Conservation (phyloP, 305 asterid genomes). For the Nicotiana rustica region DNA sequence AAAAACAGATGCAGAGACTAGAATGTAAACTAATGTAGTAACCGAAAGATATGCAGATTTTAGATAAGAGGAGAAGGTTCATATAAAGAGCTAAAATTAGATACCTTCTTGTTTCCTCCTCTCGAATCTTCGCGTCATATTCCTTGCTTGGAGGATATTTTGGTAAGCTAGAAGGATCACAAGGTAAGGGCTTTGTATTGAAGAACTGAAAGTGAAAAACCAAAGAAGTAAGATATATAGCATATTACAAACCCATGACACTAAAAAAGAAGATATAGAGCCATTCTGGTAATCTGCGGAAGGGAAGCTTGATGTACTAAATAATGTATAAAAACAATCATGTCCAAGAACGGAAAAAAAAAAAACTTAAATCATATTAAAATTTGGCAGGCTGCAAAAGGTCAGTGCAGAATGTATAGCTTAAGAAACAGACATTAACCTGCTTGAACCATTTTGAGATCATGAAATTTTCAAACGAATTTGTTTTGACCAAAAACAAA, state of each 20-base stretch:
- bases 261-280: not conserved
- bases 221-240: not conserved
- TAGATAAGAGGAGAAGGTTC: not conserved
- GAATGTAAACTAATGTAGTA: not conserved
- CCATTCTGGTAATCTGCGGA: not conserved
- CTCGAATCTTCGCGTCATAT: slow-evolving; percentile 64
- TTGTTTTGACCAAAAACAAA: not conserved
- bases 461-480: not conserved
- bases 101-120: slow-evolving; percentile 74
- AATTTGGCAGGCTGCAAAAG: not conserved
- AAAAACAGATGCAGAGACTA: not conserved
- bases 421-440: not conserved
- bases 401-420: not conserved
- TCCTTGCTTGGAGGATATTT: slow-evolving; percentile 83
- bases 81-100: slow-evolving; percentile 21
- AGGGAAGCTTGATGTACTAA: not conserved
- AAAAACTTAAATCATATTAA: not conserved
- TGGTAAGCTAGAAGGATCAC: slow-evolving; percentile 76
- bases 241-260: not conserved
- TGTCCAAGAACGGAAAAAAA: not conserved
- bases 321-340: not conserved
- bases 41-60: not conserved
- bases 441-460: slow-evolving; percentile 1
- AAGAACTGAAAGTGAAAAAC: slow-evolving; percentile 65
- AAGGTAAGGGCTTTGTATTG: slow-evolving; percentile 70